A percentile compares a stretch with the other conserved stretches of the same genome.
phyloP scores from a whole-genome alignment of 306 rosid species.

The Malus orientalis region DNA sequence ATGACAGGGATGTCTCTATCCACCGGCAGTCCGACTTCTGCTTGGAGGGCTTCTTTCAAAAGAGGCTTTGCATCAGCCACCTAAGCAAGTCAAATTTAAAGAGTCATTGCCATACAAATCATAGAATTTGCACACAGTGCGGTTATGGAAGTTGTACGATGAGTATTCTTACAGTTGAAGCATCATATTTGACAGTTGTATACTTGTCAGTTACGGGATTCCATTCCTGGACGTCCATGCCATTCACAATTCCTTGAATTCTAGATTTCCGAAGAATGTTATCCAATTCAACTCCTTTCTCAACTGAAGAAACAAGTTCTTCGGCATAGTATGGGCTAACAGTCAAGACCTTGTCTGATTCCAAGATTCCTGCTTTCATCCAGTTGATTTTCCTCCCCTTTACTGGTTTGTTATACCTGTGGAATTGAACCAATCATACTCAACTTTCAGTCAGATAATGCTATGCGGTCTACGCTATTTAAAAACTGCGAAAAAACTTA shows the following conservation, averaged over 20 bases:
- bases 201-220: constrained; percentile 68
- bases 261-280: constrained; percentile 40
- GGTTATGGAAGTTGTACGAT: neutral
- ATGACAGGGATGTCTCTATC: constrained; percentile 58
- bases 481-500: constrained; percentile 14
- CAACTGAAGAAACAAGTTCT: constrained; percentile 54
- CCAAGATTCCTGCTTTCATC: constrained; percentile 71
- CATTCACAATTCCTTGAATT: constrained; percentile 56
- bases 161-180: constrained; percentile 39
- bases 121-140: neutral
- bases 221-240: constrained; percentile 95
- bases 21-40: constrained; percentile 77
- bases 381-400: constrained; percentile 73
- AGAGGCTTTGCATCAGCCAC: constrained; percentile 54
- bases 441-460: neutral
- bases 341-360: constrained; percentile 50
- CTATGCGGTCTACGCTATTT: neutral
- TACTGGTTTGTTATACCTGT: constrained; percentile 52
- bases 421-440: constrained; percentile 4
- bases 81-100: constrained; percentile 21
- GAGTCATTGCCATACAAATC: neutral
- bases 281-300: constrained; percentile 65
- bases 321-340: constrained; percentile 74
- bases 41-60: constrained; percentile 78
- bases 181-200: constrained; percentile 40